These are phyloP conservation scores for Coemansia umbellata DNA, from an alignment of 192 early-diverging fungal species.

Conservation along the genomic window DNA sequence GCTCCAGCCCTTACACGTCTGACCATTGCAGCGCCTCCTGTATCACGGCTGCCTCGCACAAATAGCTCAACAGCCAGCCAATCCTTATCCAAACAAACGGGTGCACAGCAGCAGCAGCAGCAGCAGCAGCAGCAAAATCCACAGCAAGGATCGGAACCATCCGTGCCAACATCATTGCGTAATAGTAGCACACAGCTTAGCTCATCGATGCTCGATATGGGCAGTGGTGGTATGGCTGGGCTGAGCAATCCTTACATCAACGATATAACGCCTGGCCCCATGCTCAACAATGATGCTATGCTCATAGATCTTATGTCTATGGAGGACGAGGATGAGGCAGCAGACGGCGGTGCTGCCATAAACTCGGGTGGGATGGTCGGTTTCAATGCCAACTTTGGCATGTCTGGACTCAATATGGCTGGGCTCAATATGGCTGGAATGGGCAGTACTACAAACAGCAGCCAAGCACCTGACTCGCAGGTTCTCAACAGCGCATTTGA, in stretches of 20 bases:
- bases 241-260: slow-evolving; percentile 51
- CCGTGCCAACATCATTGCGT: slow-evolving; percentile 7
- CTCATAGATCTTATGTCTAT: slow-evolving; percentile 50
- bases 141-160: background rate
- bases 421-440: slow-evolving; percentile 7
- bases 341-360: slow-evolving; percentile 13
- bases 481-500: slow-evolving; percentile 49
- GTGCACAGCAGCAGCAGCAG: background rate
- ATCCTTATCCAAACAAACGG: slow-evolving; percentile 4
- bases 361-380: slow-evolving; percentile 49
- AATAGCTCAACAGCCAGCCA: slow-evolving; percentile 2
- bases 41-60: slow-evolving; percentile 41
- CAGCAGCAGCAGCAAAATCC: background rate
- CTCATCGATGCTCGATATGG: slow-evolving; percentile 34
- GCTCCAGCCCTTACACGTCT: slow-evolving; percentile 44
- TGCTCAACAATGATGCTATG: slow-evolving; percentile 34
- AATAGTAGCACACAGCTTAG: slow-evolving; percentile 32
- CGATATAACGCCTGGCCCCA: slow-evolving; percentile 28
- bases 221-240: slow-evolving; percentile 9
- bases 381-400: slow-evolving; percentile 49
- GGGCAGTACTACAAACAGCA: background rate
- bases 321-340: slow-evolving; percentile 41
- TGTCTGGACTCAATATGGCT: slow-evolving; percentile 41
- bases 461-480: slow-evolving; percentile 23
- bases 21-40: slow-evolving; percentile 37